Evolutionary conservation across 1,284 basidiomycete genomes (phyloP).

Genomic region (Blastosporella zonata): DNA sequence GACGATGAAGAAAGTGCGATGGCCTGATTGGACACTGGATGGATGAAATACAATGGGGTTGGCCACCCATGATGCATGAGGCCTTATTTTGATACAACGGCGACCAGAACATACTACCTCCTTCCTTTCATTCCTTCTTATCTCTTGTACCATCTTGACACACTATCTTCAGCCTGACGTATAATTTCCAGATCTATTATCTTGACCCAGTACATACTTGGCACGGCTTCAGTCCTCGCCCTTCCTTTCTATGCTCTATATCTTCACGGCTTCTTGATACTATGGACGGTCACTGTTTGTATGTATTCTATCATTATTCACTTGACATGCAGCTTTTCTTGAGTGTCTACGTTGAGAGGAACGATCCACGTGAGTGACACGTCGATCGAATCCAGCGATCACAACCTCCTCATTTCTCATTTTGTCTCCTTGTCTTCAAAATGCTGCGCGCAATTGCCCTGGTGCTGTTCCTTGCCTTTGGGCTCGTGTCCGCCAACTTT

Average conservation of each 20-base stretch:
- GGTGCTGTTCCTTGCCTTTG: constrained; percentile 26
- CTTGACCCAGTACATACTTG: constrained; percentile 1
- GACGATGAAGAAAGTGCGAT: constrained; percentile 20
- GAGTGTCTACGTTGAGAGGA: not conserved
- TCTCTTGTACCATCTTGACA: constrained; percentile 6
- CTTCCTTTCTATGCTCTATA: not conserved
- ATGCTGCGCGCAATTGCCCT: constrained; percentile 23
- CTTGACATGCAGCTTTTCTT: constrained; percentile 4
- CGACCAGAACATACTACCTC: not conserved
- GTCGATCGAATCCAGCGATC: constrained; percentile 1
- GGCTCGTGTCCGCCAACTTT: constrained; percentile 50
- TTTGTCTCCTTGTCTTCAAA: not conserved
- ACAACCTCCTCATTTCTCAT: not conserved
- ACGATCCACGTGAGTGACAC: constrained; percentile 19
- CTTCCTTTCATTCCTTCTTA: not conserved
- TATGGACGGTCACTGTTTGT: constrained; percentile 9
- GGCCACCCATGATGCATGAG: not conserved
- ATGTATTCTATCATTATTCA: constrained; percentile 10
- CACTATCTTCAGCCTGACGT: not conserved
- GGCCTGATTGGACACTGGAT: not conserved
- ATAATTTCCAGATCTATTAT: constrained; percentile 7
- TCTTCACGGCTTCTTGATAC: constrained; percentile 7
- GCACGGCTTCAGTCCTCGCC: constrained; percentile 4
- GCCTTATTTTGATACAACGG: not conserved
- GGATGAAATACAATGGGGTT: not conserved